Evolutionary conservation across 495 filamentous ascomycete genomes (phyloP).

Genomic region (Aspergillus wentii): DNA sequence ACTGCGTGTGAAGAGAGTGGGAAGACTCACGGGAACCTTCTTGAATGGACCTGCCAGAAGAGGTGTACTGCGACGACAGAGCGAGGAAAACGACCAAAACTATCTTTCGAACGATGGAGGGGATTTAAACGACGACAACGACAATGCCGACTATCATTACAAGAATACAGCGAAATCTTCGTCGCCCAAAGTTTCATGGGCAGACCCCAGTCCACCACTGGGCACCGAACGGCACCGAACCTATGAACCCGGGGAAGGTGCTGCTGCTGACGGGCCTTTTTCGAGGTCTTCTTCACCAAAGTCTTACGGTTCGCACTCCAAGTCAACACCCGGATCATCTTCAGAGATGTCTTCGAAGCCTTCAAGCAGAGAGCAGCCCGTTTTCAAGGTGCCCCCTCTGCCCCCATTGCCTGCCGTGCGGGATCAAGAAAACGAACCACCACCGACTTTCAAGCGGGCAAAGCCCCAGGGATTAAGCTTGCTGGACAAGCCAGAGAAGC

Average conservation of each 20-base stretch:
- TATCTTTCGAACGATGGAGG: constrained; percentile 25
- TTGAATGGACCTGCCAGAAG: constrained; percentile 70
- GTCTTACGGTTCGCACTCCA: constrained; percentile 34
- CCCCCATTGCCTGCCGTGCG: constrained; percentile 52
- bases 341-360: constrained; percentile 38
- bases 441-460: constrained; percentile 66
- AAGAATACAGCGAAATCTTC: constrained; percentile 27
- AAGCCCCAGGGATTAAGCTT: constrained; percentile 53
- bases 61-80: constrained; percentile 63
- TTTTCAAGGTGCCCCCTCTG: constrained; percentile 62
- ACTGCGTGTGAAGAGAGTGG: constrained; percentile 67
- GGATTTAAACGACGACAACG: constrained; percentile 16
- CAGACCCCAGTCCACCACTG: constrained; percentile 34
- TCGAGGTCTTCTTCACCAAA: constrained; percentile 38
- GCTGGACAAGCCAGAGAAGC: constrained; percentile 57
- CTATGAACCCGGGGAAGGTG: constrained; percentile 13
- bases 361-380: constrained; percentile 42
- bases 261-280: constrained; percentile 26
- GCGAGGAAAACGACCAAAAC: constrained; percentile 59
- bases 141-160: constrained; percentile 24
- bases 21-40: constrained; percentile 66
- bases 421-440: constrained; percentile 81
- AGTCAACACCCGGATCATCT: constrained; percentile 34
- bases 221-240: constrained; percentile 21
- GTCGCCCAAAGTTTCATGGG: constrained; percentile 43